phyloP scores from a whole-genome alignment of 805 yeast species.

The Cyberlindnera nakhonratchasimensis region DNA sequence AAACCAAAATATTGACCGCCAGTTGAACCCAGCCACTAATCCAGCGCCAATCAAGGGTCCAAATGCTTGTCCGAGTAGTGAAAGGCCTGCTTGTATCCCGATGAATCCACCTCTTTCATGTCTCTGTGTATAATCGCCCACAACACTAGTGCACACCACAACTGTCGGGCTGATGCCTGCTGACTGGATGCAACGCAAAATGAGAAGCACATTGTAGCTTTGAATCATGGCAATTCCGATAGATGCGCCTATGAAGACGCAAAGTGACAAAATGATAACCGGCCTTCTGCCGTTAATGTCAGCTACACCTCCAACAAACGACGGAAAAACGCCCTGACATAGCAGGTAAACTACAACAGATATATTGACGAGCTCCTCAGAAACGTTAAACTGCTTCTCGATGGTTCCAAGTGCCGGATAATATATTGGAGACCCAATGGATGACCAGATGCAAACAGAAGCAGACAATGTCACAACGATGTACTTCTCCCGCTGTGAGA shows the following conservation, averaged over 20 bases:
- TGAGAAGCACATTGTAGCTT: conserved; percentile 55
- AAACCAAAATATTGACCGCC: conserved; percentile 80
- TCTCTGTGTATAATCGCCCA: conserved; percentile 69
- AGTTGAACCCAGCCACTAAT: conserved; percentile 44
- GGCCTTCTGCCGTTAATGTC: conserved; percentile 76
- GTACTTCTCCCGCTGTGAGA: conserved; percentile 6
- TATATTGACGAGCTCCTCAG: conserved; percentile 57
- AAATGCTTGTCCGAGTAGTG: conserved; percentile 69
- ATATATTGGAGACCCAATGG: conserved; percentile 73
- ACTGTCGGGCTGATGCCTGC: conserved; percentile 74
- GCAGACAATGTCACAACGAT: conserved; percentile 4
- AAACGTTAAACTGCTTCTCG: conserved; percentile 48
- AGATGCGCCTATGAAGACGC: conserved; percentile 56
- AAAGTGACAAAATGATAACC: conserved; percentile 49
- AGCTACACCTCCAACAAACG: conserved; percentile 62
- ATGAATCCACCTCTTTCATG: conserved; percentile 67
- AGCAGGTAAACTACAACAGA: conserved; percentile 75
- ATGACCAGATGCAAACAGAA: conserved; percentile 56
- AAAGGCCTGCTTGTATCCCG: conserved; percentile 62
- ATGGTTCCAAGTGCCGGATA: conserved; percentile 71
- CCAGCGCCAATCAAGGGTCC: conserved; percentile 66
- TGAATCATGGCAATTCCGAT: conserved; percentile 61
- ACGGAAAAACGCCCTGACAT: conserved; percentile 75
- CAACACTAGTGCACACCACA: conserved; percentile 63
- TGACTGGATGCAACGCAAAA: conserved; percentile 71